A percentile compares a stretch with the other conserved stretches of the same genome.
These are phyloP conservation scores for Brassica nigra DNA, from an alignment of 345 rosid genomes.

Conservation along the genomic window DNA sequence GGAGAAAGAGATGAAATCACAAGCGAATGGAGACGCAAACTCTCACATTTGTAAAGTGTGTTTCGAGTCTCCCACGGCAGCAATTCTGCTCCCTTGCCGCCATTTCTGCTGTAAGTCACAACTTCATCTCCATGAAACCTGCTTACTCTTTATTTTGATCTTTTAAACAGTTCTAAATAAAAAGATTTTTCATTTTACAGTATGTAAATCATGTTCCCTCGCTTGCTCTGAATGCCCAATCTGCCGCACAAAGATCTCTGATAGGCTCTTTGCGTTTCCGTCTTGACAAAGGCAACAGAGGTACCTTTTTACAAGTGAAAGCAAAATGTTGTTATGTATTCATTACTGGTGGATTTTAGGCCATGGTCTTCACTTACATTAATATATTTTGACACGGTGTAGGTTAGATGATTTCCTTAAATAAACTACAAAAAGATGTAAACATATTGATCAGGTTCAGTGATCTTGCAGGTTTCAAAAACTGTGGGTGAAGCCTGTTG, in stretches of 20 bases:
- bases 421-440: neutral
- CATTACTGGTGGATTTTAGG: neutral
- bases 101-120: conserved; percentile 92
- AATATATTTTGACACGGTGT: neutral
- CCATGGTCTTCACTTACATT: neutral
- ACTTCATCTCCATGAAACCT: conserved; percentile 6
- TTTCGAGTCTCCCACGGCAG: conserved; percentile 92
- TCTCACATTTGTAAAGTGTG: conserved; percentile 97
- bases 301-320: conserved; percentile 8
- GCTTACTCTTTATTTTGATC: neutral
- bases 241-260: conserved; percentile 91
- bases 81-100: conserved; percentile 97
- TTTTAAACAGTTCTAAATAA: neutral
- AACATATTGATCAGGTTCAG: neutral
- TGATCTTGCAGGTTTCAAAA: conserved; percentile 28
- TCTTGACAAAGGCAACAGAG: conserved; percentile 49
- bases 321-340: neutral
- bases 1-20: conserved; percentile 79
- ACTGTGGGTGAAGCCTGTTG: conserved; percentile 33
- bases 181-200: conserved; percentile 30
- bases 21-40: conserved; percentile 77
- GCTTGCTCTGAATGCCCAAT: conserved; percentile 99
- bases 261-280: conserved; percentile 93
- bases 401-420: neutral
- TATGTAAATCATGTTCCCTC: conserved; percentile 96